Evolutionary conservation across 2,329 filamentous ascomycete genomes (phyloP), one percentile per base, ranked within the genome.

Genomic region (Xylaria polymorpha): DNA sequence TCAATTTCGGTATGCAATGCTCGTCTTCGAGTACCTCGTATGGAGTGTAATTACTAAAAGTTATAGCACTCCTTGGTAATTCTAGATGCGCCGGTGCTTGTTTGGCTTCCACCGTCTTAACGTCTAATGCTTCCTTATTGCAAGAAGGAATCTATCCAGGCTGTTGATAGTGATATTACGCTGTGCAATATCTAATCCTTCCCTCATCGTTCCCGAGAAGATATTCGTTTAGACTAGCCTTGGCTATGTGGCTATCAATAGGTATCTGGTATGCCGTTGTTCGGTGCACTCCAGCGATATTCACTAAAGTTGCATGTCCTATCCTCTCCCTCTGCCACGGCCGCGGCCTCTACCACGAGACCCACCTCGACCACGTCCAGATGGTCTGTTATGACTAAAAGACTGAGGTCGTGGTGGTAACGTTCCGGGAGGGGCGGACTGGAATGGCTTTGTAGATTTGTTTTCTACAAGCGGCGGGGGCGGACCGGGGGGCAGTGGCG

Each of bases 311-410:
- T 46, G 7, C 4, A n/a, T 59, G 48, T 14, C 25, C 2, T 50
- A 22, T 67, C 43, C 66, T 62, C 66, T 69, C 4, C 72, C 70
- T 67, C 73, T 64, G 25, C 72, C 71, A 25, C 72, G 70, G 22
- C 72, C 72, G 20, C 69, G 62, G 4, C 71, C 71, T 60, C 69
- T 68, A 32, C 72, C 67, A 46, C 68, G 67, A 55, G 59, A 62
- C n/a, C 72, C 70, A 12, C 79, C 76, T 87, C 83, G 59, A 83
- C 61, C 56, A 32, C 68, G 66, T 7, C 69, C 66, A 39, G 51
- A 15, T 41, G 69, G 64, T 39, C 56, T 64, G 39, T 46, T 20
- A 50, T 53, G 59, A 35, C 55, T 22, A 50, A 65, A 69, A 2
- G 58, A 41, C 22, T 70, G 71, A 20, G 75, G 75, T 6, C 74